Evolutionary conservation across 805 yeast genomes (phyloP), one percentile per base, ranked within the genome.

Genomic region (Candida quercuum): DNA sequence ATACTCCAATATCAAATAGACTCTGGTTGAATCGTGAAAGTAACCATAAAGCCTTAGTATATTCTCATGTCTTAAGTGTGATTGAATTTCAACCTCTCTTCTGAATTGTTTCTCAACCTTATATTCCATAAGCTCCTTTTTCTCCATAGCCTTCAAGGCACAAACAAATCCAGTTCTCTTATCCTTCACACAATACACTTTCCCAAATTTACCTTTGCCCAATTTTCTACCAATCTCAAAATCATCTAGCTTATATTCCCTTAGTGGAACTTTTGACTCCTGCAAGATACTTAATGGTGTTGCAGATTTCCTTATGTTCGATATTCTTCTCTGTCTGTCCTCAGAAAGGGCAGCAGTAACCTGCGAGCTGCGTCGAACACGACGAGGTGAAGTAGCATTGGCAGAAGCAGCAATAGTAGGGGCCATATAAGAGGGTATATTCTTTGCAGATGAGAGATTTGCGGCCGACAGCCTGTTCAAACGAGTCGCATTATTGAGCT

Each of bases 191-290:
- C 96, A 85, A 60, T 87, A 89, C 1, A 93, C 98, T 51, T 77
- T 79, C 8, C 99, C 99, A 52, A 89, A 80, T 58, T 88, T 87
- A 6, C 99, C 99, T 55, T 86, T 87, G 0, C 98, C 99, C 34
- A 91, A 69, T 40, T 82, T 79, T 37, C 80, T 74, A 14, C 97
- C 98, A 30, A 91, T 72, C 48, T 88, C 96, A 61, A 91, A 91
- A 54, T 86, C 93, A 21, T 66, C 61, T 17, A 79, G 59, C 0
- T 71, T 48, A 47, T 65, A 71, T 24, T 63, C 43, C 35, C 58
- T 42, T 26, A 48, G 37, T 3, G 60, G 59, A 2, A 55, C 54
- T 8, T 37, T 40, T 1, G 53, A 47, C 10, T 53, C 51, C 19
- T 52, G 54, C 13, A 54, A 34, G 13, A 54, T 54, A 23, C 41